Evolutionary conservation across 2,329 filamentous ascomycete genomes (phyloP), one percentile per base, ranked within the genome.

Genomic region (Nemania bipapillata): DNA sequence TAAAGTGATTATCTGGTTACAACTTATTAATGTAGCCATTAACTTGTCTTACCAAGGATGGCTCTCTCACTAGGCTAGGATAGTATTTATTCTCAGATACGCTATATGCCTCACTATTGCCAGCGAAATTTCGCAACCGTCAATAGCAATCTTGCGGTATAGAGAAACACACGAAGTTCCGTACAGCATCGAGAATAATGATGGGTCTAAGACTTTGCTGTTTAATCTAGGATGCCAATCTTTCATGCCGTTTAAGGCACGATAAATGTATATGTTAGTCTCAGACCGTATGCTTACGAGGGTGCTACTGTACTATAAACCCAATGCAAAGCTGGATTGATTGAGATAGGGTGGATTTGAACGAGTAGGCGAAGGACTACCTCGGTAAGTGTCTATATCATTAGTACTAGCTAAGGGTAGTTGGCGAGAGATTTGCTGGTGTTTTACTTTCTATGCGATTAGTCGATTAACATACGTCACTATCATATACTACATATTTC

Each of bases 221-320:
- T 87, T 80, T 0, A 86, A 88, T 2, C 84, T 81, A 0, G 89
- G 89, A 76, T 91, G 87, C 84, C 86, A 92, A 76, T 91, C 89
- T 70, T 86, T 84, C 37, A 81, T 57, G 0, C 79, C 63, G 6
- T 86, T n/a, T n/a, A n/a, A n/a, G n/a, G n/a, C n/a, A n/a, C n/a
- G n/a, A n/a, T n/a, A n/a, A n/a, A n/a, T n/a, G n/a, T n/a, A n/a
- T n/a, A n/a, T n/a, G n/a, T n/a, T n/a, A n/a, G n/a, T n/a, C n/a
- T n/a, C n/a, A n/a, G n/a, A n/a, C n/a, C n/a, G n/a, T n/a, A n/a
- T n/a, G n/a, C n/a, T n/a, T n/a, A n/a, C n/a, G n/a, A n/a, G n/a
- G n/a, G n/a, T n/a, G n/a, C n/a, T n/a, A n/a, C n/a, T n/a, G n/a
- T n/a, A n/a, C n/a, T n/a, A n/a, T n/a, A n/a, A n/a, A n/a, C n/a